Evolutionary conservation across 768 basidiomycete genomes (phyloP), one percentile per base, ranked within the genome.

Genomic region (Trametes cingulata): DNA sequence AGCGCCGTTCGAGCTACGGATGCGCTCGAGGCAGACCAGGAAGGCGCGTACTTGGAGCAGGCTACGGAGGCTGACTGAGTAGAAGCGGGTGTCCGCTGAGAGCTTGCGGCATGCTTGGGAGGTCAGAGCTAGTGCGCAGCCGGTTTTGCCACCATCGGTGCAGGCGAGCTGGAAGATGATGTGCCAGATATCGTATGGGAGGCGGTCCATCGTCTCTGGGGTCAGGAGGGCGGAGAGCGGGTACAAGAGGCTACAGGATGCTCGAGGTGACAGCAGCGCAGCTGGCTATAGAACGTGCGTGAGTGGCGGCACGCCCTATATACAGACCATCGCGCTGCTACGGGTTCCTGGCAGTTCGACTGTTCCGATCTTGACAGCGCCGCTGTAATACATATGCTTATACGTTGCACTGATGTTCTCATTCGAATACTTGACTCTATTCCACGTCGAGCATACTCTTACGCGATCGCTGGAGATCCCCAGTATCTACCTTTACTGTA

Each of bases 1-100:
- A 10, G 29, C 20, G 6, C 42, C 51, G 29, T 10, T 17, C 19
- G 46, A 41, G n/a, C 46, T 52, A 40, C 41, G 52, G 43, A 51
- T 63, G 24, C 61, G 61, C 40, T 58, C 56, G 52, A 63, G 17
- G 52, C 61, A 63, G 40, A 58, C 43, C 42, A 63, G 56, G 52
- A 63, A 63, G 47, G 22, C 22, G 29, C 25, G 57, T 8, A 63
- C 47, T 12, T 63, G 40, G 47, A n/a, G 24, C 40, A 63, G 12
- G 27, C 56, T 63, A 9, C 37, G 19, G 33, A 63, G 56, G 40
- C 22, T 17, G 29, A 63, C 52, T 22, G 61, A 58, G 56, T 54
- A 19, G 17, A 63, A 40, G 47, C 61, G 61, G 6, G 56, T 39
- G 1, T 40, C 12, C 6, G 61, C 40, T 9, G 61, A 53, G 1